Evolutionary conservation across 768 basidiomycete species (phyloP).

Genomic region (Kwoniella europaea): DNA sequence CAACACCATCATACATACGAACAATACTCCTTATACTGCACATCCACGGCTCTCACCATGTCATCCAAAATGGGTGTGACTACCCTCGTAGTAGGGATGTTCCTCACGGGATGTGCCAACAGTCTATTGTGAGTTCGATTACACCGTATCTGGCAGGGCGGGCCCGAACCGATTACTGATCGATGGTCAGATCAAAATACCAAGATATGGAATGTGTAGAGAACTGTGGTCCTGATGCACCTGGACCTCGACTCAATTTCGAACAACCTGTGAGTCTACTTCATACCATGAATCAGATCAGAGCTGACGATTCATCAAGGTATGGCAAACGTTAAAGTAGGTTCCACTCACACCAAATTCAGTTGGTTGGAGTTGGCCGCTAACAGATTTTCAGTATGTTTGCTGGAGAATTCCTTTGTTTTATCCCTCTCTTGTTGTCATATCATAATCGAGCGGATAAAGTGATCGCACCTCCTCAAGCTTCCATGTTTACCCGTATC

Average conservation of each 20-base stretch:
- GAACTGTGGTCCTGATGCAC: slow-evolving; percentile 76
- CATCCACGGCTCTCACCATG: slow-evolving; percentile 15
- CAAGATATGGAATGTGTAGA: slow-evolving; percentile 97
- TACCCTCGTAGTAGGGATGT: slow-evolving; percentile 84
- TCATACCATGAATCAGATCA: slow-evolving; percentile 3
- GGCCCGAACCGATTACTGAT: slow-evolving; percentile 10
- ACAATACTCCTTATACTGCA: background rate
- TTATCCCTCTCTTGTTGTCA: slow-evolving; percentile 45
- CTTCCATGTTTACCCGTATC: slow-evolving; percentile 37
- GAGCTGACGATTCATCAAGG: slow-evolving; percentile 34
- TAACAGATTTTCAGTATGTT: slow-evolving; percentile 56
- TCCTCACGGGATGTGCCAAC: slow-evolving; percentile 65
- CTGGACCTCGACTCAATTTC: slow-evolving; percentile 70
- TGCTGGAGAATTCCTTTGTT: slow-evolving; percentile 83
- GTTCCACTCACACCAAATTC: slow-evolving; percentile 4
- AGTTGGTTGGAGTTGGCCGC: background rate
- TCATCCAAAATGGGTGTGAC: slow-evolving; percentile 64
- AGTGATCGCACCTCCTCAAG: slow-evolving; percentile 16
- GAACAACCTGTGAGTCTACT: slow-evolving; percentile 88
- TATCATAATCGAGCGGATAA: slow-evolving; percentile 35
- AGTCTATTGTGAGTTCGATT: slow-evolving; percentile 42
- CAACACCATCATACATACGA: background rate
- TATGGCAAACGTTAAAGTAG: slow-evolving; percentile 58
- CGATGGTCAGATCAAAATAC: slow-evolving; percentile 58
- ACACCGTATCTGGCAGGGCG: slow-evolving; percentile 1